phyloP scores from a whole-genome alignment of 371 early-diverging fungal genomes.

The Chytridium lagenaria region DNA sequence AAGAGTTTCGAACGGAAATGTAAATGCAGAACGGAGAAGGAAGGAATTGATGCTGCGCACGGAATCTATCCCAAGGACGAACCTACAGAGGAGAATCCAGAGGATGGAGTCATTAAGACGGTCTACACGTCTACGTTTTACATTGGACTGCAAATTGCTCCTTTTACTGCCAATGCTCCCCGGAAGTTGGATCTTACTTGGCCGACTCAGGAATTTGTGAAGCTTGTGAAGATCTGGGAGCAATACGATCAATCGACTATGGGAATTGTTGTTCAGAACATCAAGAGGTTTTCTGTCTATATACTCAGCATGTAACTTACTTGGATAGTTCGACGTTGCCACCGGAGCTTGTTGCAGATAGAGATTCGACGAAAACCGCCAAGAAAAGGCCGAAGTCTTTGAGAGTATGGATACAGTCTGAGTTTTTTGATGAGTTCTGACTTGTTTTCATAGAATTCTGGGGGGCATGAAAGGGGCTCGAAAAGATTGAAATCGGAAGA shows the following conservation, averaged over 20 bases:
- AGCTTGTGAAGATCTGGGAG: slow-evolving; percentile 81
- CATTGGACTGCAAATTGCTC: slow-evolving; percentile 72
- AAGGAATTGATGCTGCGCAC: slow-evolving; percentile 67
- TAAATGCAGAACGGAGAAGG: slow-evolving; percentile 67
- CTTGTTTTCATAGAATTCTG: slow-evolving; percentile 1
- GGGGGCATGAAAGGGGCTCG: slow-evolving; percentile 14
- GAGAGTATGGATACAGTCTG: slow-evolving; percentile 19
- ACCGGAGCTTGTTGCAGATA: slow-evolving; percentile 25
- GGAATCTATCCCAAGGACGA: slow-evolving; percentile 54
- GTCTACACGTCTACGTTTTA: slow-evolving; percentile 85
- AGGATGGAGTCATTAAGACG: slow-evolving; percentile 33
- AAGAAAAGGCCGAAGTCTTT: slow-evolving; percentile 19
- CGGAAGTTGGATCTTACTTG: slow-evolving; percentile 68
- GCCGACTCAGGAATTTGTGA: slow-evolving; percentile 82
- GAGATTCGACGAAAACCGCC: slow-evolving; percentile 22
- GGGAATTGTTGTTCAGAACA: slow-evolving; percentile 71
- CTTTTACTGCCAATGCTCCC: slow-evolving; percentile 48
- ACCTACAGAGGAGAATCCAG: slow-evolving; percentile 14
- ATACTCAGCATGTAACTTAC: not conserved
- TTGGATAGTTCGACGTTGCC: slow-evolving; percentile 3
- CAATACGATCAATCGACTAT: slow-evolving; percentile 71
- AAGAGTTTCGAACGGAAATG: slow-evolving; percentile 81
- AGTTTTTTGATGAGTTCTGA: not conserved
- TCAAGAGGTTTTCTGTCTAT: slow-evolving; percentile 73
- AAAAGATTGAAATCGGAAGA: slow-evolving; percentile 28